A percentile compares a stretch with the other conserved stretches of the same genome.
phyloP scores from a whole-genome alignment of 176 grass and related monocot genomes.

The Pontederia paniculata region DNA sequence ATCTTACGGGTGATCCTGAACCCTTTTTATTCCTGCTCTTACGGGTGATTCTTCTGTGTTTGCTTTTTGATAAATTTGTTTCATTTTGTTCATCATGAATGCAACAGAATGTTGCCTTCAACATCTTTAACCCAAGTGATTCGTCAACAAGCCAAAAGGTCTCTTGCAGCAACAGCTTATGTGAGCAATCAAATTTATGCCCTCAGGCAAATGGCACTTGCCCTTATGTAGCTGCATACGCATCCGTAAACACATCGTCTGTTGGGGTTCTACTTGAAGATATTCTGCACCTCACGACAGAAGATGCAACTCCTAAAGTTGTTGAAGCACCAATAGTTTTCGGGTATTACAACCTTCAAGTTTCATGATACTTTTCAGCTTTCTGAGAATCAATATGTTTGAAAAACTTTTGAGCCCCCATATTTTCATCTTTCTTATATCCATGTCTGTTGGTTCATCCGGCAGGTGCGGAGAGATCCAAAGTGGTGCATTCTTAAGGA shows the following conservation, averaged over 20 bases:
- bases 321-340: constrained; percentile 57
- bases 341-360: constrained; percentile 37
- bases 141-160: constrained; percentile 62
- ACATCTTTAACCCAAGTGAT: constrained; percentile 39
- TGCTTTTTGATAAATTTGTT: too few species aligned
- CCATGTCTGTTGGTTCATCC: constrained; percentile 1
- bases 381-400: not conserved
- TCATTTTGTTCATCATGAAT: too few species aligned
- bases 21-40: too few species aligned
- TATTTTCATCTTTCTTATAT: not conserved
- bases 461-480: constrained; percentile 77
- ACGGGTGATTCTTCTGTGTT: too few species aligned
- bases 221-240: constrained; percentile 51
- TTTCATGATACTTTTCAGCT: not conserved
- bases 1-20: too few species aligned
- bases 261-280: constrained; percentile 70
- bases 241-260: constrained; percentile 70
- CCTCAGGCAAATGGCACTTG: constrained; percentile 34
- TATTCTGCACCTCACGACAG: constrained; percentile 52
- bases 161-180: constrained; percentile 55
- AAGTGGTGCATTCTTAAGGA: constrained; percentile 63
- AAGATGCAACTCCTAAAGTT: constrained; percentile 27
- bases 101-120: constrained; percentile 38
- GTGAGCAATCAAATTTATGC: constrained; percentile 34
- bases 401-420: not conserved